Percentiles rank a stretch among this genome's conserved stretches.
Evolutionary conservation across 331 rosid genomes (phyloP).

Genomic region (Prunus yedoensis): DNA sequence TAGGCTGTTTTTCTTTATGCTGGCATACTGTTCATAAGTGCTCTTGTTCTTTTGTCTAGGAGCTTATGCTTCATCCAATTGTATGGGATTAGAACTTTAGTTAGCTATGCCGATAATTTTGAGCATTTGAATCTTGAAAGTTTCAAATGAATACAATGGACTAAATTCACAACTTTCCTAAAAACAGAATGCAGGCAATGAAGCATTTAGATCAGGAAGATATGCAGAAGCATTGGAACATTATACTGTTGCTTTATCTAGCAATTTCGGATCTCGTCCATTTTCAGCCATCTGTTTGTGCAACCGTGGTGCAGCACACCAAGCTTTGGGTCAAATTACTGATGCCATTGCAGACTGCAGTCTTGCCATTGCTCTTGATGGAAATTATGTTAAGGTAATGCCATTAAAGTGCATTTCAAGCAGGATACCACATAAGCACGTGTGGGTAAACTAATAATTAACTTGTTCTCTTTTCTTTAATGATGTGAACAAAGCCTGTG

Average conservation of each 20-base stretch:
- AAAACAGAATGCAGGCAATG: slow-evolving; percentile 82
- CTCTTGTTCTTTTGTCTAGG: not conserved
- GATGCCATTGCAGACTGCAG: slow-evolving; percentile 97
- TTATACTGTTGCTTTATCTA: slow-evolving; percentile 78
- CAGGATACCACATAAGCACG: not conserved
- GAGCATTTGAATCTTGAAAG: slow-evolving; percentile 7
- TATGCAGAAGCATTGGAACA: slow-evolving; percentile 73
- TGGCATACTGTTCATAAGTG: not conserved
- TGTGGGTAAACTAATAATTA: not conserved
- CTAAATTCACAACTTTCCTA: slow-evolving; percentile 23
- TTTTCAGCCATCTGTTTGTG: slow-evolving; percentile 86
- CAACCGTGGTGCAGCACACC: slow-evolving; percentile 96
- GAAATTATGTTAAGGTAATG: slow-evolving; percentile 76
- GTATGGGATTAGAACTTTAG: not conserved
- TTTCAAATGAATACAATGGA: slow-evolving; percentile 3
- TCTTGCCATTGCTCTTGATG: slow-evolving; percentile 80
- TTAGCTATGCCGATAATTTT: not conserved
- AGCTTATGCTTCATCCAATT: not conserved
- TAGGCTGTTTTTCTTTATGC: not conserved
- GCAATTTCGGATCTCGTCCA: slow-evolving; percentile 66
- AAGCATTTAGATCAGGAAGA: slow-evolving; percentile 60
- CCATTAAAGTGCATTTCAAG: not conserved
- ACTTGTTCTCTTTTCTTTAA: not conserved
- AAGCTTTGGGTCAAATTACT: slow-evolving; percentile 82
- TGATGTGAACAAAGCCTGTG: not conserved